Evolutionary conservation across 164 flowering plant species (phyloP).

Genomic region (Dillenia suffruticosa): DNA sequence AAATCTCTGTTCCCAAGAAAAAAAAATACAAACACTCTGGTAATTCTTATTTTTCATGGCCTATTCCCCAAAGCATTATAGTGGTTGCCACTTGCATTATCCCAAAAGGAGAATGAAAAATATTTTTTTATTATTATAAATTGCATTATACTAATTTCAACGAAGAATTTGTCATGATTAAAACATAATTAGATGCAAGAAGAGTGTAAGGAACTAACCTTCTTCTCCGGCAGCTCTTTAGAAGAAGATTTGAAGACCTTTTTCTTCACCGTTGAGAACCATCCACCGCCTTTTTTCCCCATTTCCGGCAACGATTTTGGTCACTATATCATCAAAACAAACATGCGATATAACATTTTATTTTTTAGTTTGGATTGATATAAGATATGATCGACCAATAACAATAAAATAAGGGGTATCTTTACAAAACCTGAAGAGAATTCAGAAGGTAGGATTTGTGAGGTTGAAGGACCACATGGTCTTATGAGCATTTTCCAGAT

Average conservation of each 20-base stretch:
- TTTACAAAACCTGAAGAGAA: background rate
- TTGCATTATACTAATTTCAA: background rate
- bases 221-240: slow-evolving; percentile 41
- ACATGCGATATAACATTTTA: no score
- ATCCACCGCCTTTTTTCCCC: slow-evolving; percentile 63
- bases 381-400: background rate
- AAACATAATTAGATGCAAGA: background rate
- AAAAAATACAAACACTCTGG: no score
- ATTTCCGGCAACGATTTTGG: slow-evolving; percentile 20
- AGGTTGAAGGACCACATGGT: no score
- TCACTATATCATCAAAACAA: background rate
- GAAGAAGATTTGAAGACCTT: slow-evolving; percentile 46
- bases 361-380: no score
- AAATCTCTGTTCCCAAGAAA: no score
- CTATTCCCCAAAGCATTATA: no score
- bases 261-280: slow-evolving; percentile 63
- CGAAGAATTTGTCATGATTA: background rate
- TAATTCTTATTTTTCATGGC: no score
- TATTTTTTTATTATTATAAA: background rate
- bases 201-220: slow-evolving; percentile 32
- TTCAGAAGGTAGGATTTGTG: background rate
- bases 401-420: background rate
- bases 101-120: background rate
- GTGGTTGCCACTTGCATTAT: background rate
- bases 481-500: background rate